Evolutionary conservation across 2,329 filamentous ascomycete genomes (phyloP), one percentile per base, ranked within the genome.

Genomic region (Ceratocystis lukuohia): DNA sequence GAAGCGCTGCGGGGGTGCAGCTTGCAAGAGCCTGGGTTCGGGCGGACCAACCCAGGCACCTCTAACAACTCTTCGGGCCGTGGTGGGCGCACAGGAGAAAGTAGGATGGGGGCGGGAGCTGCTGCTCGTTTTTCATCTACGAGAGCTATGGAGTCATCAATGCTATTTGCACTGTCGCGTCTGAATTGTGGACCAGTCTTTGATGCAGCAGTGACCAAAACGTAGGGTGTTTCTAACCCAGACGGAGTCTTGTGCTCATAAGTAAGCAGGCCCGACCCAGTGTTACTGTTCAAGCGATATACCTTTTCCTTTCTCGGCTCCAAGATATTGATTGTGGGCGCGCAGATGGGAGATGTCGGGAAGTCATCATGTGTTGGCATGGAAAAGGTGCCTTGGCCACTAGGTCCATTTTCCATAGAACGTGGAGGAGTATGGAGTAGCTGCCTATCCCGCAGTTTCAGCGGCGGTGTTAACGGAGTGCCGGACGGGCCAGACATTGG

Each of bases 301-400:
- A 67, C 44, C 22, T 65, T 67, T 28, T 67, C 66, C 7, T 22
- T 30, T 10, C 66, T 64, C 4, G 66, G 66, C 28, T 65, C 64
- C 30, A 68, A 15, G n/a, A 30, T 44, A 28, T 46, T 63, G 6
- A 66, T 50, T 8, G 59, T 68, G 15, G 66, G 66, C 1, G 64
- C 63, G 37, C 66, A 68, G 33, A 66, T 66, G 17, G 66, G 66
- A 7, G 56, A 65, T 7, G 64, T 53, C 2, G 66, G 66, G 30
- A 66, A 68, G 10, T 41, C 41, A 5, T 67, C 62, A 3, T 30
- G 22, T 30, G 48, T 1, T 28, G 64, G 46, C 17, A 57, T 56
- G 7, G 44, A 59, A 57, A 68, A 68, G 15, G 41, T 59, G 17
- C 66, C 66, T 28, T 65, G 63, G n/a, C 66, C 64, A 10, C 46